Evolutionary conservation across 345 rosid species (phyloP).

Genomic region (Dipteronia sinensis): DNA sequence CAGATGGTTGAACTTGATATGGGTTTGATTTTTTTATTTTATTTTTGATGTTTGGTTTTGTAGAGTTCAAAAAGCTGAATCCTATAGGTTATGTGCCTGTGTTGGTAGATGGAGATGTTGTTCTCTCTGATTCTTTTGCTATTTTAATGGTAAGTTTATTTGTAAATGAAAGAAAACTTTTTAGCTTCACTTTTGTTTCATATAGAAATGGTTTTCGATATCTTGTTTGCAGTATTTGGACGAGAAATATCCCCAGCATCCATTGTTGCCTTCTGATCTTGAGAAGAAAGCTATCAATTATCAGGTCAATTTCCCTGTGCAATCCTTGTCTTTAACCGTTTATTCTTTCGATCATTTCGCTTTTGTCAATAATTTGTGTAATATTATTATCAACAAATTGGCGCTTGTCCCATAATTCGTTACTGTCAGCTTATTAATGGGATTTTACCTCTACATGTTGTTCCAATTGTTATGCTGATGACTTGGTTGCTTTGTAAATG

Average conservation of each 20-base stretch:
- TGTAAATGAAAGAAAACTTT: neutral
- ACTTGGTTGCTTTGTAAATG: too few relatives aligned
- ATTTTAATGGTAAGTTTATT: slow-evolving; percentile 48
- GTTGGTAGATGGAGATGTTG: slow-evolving; percentile 69
- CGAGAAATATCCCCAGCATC: slow-evolving; percentile 75
- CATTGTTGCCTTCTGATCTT: slow-evolving; percentile 66
- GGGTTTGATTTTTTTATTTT: neutral
- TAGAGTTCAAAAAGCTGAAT: slow-evolving; percentile 70
- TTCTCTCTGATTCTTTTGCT: slow-evolving; percentile 76
- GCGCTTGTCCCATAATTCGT: neutral
- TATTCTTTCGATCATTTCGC: too few relatives aligned
- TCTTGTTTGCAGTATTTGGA: slow-evolving; percentile 62
- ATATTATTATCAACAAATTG: neutral
- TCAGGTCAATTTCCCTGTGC: slow-evolving; percentile 45
- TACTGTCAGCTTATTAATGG: neutral
- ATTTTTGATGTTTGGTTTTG: slow-evolving; percentile 10
- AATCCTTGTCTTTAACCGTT: too few relatives aligned
- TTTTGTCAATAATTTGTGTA: too few relatives aligned
- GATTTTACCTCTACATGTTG: neutral
- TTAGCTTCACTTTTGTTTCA: neutral
- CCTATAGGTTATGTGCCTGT: slow-evolving; percentile 83
- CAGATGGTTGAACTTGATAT: neutral
- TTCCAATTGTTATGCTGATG: too few relatives aligned
- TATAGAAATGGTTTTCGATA: neutral
- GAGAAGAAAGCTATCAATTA: slow-evolving; percentile 60